Evolutionary conservation across 129 eudicot genomes (phyloP), one percentile per base, ranked within the genome.

Genomic region (Arctium minus): DNA sequence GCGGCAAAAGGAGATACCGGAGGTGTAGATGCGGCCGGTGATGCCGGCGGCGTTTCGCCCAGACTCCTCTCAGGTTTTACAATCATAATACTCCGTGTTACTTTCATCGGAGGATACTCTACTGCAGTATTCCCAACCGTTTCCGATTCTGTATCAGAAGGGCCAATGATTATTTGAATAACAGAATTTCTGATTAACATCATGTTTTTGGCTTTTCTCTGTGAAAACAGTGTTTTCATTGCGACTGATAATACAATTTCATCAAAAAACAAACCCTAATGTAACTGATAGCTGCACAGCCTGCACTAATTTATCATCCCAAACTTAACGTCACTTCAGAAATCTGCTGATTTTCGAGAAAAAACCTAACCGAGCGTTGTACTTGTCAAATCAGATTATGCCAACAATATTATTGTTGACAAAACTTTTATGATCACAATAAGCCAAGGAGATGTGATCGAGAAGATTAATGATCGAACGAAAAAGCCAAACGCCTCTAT

Each of bases 1-100:
- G 27, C 97, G 89, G 91, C 85, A 8, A 94, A 90, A 30, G 98
- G 98, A 72, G 98, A 92, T 74, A 87, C 88, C 89, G 97, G 98
- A 74, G 98, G 91, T 11, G 92, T 88, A 15, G 92, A 83, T 8
- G 92, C 97, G 13, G 98, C 98, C 8, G 97, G 97, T 0, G 97
- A 92, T 3, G 88, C 89, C 50, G 94, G 97, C 32, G 97, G 97
- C 76, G 97, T 84, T 27, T 89, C 93, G 27, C 64, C 86, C 9
- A 67, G 82, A 70, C 29, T 75, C 2, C 85, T 80, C 72, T 3
- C 87, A 10, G 97, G 98, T 68, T 85, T 94, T 7, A 92, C 84
- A 60, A 94, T 94, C 94, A 86, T 94, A 35, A 94, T 94, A 71
- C 94, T 92, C 87, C 97, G 87, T 60, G 98, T 90, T 18, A 94